Conservation (phyloP, 225 moss, liverwort and hornwort species). For the Takakia lepidozioides region DNA sequence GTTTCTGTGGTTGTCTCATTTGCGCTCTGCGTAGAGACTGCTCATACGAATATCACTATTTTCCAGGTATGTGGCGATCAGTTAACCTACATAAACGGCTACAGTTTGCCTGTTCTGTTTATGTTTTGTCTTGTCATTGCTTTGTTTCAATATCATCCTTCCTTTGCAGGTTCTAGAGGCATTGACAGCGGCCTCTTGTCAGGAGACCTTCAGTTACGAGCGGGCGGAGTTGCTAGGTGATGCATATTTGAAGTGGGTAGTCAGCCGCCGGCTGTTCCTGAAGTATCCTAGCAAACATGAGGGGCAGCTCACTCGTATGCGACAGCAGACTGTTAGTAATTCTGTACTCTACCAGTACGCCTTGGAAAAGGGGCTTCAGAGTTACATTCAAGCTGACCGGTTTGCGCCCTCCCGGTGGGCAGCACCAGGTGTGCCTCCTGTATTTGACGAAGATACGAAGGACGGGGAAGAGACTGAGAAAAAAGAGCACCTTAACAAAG, state of each 20-base stretch:
- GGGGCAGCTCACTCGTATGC: slow-evolving; percentile 95
- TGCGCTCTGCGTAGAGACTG: no score
- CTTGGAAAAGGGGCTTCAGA: slow-evolving; percentile 82
- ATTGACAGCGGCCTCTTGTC: slow-evolving; percentile 96
- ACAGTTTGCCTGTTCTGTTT: no score
- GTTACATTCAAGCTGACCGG: slow-evolving; percentile 99
- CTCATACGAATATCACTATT: no score
- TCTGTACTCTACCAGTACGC: slow-evolving; percentile 95
- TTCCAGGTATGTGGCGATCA: no score
- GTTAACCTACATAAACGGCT: no score
- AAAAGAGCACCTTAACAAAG: slow-evolving; percentile 39
- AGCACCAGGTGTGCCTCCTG: slow-evolving; percentile 97
- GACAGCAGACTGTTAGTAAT: slow-evolving; percentile 98
- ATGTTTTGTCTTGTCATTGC: no score
- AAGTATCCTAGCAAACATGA: slow-evolving; percentile 95
- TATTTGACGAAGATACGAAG: slow-evolving; percentile 95
- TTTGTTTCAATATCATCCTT: no score
- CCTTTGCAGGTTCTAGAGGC: slow-evolving; percentile 80
- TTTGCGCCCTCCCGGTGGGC: slow-evolving; percentile 98
- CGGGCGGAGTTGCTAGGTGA: slow-evolving; percentile 94
- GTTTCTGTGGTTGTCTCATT: no score
- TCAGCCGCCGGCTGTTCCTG: slow-evolving; percentile 88
- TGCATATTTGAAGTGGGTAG: slow-evolving; percentile 99
- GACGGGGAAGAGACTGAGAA: slow-evolving; percentile 61
- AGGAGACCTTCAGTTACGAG: slow-evolving; percentile 98